Percentiles rank a stretch among this genome's conserved stretches.
Conservation (phyloP, 2,329 filamentous ascomycete species). For the Gremmenia infestans region DNA sequence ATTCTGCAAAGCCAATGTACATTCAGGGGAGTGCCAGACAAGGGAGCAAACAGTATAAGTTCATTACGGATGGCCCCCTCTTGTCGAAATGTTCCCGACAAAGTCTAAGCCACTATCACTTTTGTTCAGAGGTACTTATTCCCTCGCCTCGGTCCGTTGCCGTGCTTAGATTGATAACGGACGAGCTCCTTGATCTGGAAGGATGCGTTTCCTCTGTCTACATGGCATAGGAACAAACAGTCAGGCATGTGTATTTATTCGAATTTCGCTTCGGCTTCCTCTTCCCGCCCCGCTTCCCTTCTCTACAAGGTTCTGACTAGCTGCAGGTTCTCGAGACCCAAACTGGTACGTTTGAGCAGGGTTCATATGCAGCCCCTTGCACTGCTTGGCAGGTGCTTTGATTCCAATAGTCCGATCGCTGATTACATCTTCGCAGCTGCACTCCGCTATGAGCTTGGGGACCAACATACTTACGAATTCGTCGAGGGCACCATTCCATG, state of each 20-base stretch:
- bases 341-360: neutral
- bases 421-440: slow-evolving; percentile 3
- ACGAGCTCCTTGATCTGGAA: neutral
- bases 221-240: slow-evolving; percentile 6
- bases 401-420: neutral
- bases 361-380: neutral
- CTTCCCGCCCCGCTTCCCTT: neutral
- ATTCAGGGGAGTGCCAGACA: too few species aligned
- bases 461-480: slow-evolving; percentile 14
- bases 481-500: slow-evolving; percentile 9
- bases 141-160: too few species aligned
- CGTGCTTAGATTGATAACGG: too few species aligned
- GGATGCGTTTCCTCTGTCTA: slow-evolving; percentile 6
- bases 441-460: slow-evolving; percentile 9
- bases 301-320: neutral
- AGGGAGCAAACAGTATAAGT: too few species aligned
- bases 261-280: neutral
- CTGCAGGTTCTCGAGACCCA: slow-evolving; percentile 3
- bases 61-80: too few species aligned
- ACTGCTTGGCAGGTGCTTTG: neutral
- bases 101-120: too few species aligned
- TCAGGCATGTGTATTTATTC: neutral
- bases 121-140: too few species aligned
- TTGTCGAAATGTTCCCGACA: too few species aligned
- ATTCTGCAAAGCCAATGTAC: too few species aligned